A percentile compares a stretch with the other conserved stretches of the same genome.
Evolutionary conservation across 768 basidiomycete species (phyloP).

Genomic region (Bullera alba): DNA sequence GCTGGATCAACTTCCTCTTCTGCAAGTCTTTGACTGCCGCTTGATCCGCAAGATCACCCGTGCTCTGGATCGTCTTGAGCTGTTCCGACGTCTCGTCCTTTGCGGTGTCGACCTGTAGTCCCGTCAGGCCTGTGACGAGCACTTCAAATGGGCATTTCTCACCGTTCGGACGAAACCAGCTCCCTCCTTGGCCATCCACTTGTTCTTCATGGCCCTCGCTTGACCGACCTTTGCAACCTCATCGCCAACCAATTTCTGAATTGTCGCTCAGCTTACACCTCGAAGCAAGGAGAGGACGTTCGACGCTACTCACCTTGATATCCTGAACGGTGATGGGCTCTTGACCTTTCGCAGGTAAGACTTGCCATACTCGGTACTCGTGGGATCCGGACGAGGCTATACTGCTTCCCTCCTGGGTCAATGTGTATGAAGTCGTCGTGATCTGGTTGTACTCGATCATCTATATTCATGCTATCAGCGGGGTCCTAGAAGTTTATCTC

Average conservation of each 20-base stretch:
- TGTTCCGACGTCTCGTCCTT: conserved; percentile 69
- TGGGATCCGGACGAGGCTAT: conserved; percentile 80
- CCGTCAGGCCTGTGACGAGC: neutral
- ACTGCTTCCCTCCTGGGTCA: conserved; percentile 74
- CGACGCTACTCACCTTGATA: conserved; percentile 57
- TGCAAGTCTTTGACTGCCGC: conserved; percentile 73
- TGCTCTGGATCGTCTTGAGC: conserved; percentile 63
- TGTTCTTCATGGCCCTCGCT: conserved; percentile 90
- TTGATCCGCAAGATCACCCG: conserved; percentile 71
- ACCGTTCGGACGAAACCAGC: conserved; percentile 76
- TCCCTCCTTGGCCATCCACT: conserved; percentile 90
- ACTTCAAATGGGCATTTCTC: conserved; percentile 33
- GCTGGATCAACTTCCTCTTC: conserved; percentile 80
- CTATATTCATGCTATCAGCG: conserved; percentile 66
- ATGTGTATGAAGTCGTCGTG: conserved; percentile 63
- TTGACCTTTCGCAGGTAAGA: conserved; percentile 63
- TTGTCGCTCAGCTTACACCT: conserved; percentile 1
- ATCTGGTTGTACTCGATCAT: conserved; percentile 49
- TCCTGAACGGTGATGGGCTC: too few species aligned
- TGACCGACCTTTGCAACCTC: conserved; percentile 90
- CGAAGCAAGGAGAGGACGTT: too few species aligned
- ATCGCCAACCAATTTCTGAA: conserved; percentile 58
- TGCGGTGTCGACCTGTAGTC: conserved; percentile 56
- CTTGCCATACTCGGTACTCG: conserved; percentile 89
- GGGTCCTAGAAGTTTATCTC: too few species aligned